Percentiles rank a stretch among this genome's conserved stretches.
Evolutionary conservation across 345 rosid species (phyloP).

Genomic region (Rhodamnia rubescens): DNA sequence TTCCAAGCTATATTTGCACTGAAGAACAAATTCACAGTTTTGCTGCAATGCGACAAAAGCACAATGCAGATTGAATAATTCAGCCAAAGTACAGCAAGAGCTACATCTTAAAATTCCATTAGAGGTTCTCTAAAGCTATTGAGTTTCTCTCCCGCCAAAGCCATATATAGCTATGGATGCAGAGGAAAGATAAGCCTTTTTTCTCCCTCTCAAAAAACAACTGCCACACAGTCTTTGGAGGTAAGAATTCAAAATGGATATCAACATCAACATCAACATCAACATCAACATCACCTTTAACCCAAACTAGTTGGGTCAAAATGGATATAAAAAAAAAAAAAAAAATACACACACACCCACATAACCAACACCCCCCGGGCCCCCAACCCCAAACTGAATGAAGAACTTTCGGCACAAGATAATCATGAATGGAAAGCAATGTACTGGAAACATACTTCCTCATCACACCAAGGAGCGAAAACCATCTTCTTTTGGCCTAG

Average conservation of each 20-base stretch:
- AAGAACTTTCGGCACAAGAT: background rate
- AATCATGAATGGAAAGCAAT: background rate
- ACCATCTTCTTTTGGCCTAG: constrained; percentile 73
- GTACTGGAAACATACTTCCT: constrained; percentile 41
- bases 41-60: background rate
- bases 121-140: background rate
- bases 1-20: background rate
- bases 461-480: constrained; percentile 98
- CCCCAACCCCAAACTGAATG: background rate
- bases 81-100: background rate
- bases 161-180: background rate
- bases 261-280: too few relatives aligned
- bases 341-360: background rate
- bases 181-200: background rate
- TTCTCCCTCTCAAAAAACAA: background rate
- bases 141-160: background rate
- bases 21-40: background rate
- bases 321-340: background rate
- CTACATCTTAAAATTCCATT: background rate
- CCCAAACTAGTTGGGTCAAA: too few relatives aligned
- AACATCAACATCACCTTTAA: too few relatives aligned
- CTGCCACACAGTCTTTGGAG: background rate
- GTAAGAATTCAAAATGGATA: background rate
- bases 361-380: too few relatives aligned
- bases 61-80: background rate